Evolutionary conservation across 345 rosid species (phyloP).

Genomic region (Eucalyptus sp.): DNA sequence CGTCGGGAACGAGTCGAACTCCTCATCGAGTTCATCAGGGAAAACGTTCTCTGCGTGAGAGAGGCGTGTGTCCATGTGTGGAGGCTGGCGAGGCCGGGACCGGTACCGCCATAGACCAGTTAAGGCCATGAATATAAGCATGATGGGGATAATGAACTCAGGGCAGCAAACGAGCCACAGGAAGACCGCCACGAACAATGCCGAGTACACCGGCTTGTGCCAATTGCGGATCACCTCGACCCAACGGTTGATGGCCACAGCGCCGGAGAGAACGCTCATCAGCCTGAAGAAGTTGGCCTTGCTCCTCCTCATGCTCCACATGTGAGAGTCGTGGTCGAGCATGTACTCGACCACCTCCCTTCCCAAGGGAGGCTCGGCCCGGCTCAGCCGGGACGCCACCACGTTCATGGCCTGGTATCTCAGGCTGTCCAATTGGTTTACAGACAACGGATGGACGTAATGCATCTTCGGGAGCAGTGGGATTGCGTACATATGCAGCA

Average conservation of each 20-base stretch:
- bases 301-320: constrained; percentile 87
- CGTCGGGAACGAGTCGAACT: constrained; percentile 58
- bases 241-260: constrained; percentile 18
- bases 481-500: constrained; percentile 45
- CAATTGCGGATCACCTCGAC: constrained; percentile 33
- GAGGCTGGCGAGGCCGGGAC: constrained; percentile 47
- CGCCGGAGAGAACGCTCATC: constrained; percentile 36
- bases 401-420: constrained; percentile 57
- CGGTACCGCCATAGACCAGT: constrained; percentile 47
- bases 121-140: constrained; percentile 27
- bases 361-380: constrained; percentile 63
- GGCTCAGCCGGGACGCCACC: constrained; percentile 36
- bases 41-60: constrained; percentile 47
- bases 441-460: constrained; percentile 45
- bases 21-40: constrained; percentile 58
- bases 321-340: constrained; percentile 66
- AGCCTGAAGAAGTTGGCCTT: constrained; percentile 61
- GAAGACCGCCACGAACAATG: constrained; percentile 25
- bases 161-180: constrained; percentile 36
- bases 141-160: constrained; percentile 35
- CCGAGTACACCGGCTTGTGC: constrained; percentile 45
- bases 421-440: constrained; percentile 40
- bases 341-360: constrained; percentile 68
- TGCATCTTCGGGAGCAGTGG: constrained; percentile 71
- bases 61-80: constrained; percentile 54